A percentile compares a stretch with the other conserved stretches of the same genome.
Evolutionary conservation across 495 filamentous ascomycete genomes (phyloP).

Genomic region (Hypoxylon fragiforme): DNA sequence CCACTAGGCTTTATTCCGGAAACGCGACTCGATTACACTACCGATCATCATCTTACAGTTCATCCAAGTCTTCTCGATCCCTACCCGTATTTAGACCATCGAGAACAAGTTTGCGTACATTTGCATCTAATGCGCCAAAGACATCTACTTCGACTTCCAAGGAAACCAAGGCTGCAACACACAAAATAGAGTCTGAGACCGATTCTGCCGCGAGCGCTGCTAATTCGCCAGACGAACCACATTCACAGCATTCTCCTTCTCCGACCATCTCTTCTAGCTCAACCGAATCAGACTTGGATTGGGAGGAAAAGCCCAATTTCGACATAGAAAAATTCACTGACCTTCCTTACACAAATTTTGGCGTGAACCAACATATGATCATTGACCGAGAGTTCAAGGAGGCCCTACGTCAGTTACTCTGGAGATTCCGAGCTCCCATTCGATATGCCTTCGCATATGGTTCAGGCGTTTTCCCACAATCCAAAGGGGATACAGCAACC

Average conservation of each 20-base stretch:
- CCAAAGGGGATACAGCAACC: slow-evolving; percentile 52
- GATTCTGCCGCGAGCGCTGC: slow-evolving; percentile 38
- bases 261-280: slow-evolving; percentile 14
- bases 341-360: slow-evolving; percentile 84
- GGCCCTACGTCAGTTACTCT: slow-evolving; percentile 80
- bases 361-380: slow-evolving; percentile 91
- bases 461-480: slow-evolving; percentile 92
- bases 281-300: slow-evolving; percentile 47
- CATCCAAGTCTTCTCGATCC: slow-evolving; percentile 1
- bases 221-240: slow-evolving; percentile 36
- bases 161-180: slow-evolving; percentile 23
- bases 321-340: slow-evolving; percentile 80
- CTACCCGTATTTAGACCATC: slow-evolving; percentile 2
- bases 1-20: slow-evolving; percentile 19
- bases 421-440: slow-evolving; percentile 91
- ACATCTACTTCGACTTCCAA: slow-evolving; percentile 5
- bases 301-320: slow-evolving; percentile 80
- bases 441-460: slow-evolving; percentile 97
- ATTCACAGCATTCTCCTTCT: slow-evolving; percentile 17
- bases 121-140: slow-evolving; percentile 25
- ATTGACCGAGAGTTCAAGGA: slow-evolving; percentile 95
- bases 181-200: slow-evolving; percentile 29
- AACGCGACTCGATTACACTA: slow-evolving; percentile 11
- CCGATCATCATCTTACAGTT: slow-evolving; percentile 1
- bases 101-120: slow-evolving; percentile 19